Percentiles rank a stretch among this genome's conserved stretches.
Evolutionary conservation across 352 stramenopile species (phyloP).

Genomic region (Phytophthora macrochlamydospora): DNA sequence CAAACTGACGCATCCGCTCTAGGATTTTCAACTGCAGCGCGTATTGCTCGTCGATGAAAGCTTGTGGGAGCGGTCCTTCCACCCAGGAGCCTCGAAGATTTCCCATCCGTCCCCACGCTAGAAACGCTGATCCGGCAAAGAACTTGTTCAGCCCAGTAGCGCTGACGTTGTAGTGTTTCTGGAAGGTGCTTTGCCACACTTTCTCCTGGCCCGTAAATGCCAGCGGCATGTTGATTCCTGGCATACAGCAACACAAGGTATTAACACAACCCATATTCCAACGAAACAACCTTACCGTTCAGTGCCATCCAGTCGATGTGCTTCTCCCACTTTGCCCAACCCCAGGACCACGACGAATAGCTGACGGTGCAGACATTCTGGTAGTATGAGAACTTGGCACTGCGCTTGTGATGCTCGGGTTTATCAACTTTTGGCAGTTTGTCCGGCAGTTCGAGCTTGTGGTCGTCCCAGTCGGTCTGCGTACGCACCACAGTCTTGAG

Average conservation of each 20-base stretch:
- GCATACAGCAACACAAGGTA: neutral
- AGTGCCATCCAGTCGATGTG: constrained; percentile 94
- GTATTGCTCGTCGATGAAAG: constrained; percentile 87
- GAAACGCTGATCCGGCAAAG: constrained; percentile 88
- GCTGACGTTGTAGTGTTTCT: constrained; percentile 78
- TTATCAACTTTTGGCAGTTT: constrained; percentile 50
- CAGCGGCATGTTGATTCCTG: constrained; percentile 90
- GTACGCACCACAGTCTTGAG: constrained; percentile 74
- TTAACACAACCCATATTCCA: neutral
- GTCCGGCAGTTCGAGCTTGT: constrained; percentile 63
- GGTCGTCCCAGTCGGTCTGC: constrained; percentile 84
- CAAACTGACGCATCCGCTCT: constrained; percentile 83
- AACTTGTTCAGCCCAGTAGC: constrained; percentile 84
- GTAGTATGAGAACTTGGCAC: constrained; percentile 88
- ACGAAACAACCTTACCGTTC: constrained; percentile 51
- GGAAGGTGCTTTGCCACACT: constrained; percentile 88
- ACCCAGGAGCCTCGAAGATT: constrained; percentile 89
- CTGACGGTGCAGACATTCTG: constrained; percentile 93
- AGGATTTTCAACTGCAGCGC: constrained; percentile 82
- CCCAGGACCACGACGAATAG: constrained; percentile 91
- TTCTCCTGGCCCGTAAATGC: constrained; percentile 91
- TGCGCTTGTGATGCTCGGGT: constrained; percentile 54
- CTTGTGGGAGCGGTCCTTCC: constrained; percentile 79
- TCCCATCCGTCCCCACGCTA: constrained; percentile 91
- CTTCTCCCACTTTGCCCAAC: constrained; percentile 87